Conservation (phyloP, 23 red algal species). For the Cyanidioschyzon merolae region DNA sequence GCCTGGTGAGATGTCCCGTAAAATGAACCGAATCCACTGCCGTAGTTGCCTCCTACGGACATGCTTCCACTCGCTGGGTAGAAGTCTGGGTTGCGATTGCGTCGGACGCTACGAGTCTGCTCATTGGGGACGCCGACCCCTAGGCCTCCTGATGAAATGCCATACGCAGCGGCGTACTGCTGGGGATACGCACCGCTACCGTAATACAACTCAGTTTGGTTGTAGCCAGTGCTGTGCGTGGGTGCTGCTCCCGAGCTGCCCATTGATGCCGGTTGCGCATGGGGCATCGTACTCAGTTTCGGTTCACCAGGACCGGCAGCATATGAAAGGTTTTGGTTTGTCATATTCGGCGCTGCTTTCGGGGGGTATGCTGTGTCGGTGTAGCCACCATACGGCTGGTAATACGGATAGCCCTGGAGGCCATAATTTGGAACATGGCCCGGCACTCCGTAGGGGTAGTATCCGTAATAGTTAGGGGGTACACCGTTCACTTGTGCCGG, state of each 20-base stretch:
- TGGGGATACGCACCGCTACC: background rate
- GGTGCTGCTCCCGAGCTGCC: background rate
- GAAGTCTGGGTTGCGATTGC: background rate
- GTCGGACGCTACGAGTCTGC: background rate
- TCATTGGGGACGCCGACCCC: background rate
- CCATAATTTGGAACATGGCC: background rate
- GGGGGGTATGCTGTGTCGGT: background rate
- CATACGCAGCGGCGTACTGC: constrained; percentile 8
- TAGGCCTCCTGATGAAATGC: background rate
- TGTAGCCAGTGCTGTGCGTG: background rate
- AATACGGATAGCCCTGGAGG: constrained; percentile 7
- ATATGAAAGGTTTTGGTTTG: background rate
- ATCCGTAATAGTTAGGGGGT: constrained; percentile 7
- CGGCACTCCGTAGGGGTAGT: constrained; percentile 5
- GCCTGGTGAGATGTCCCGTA: background rate
- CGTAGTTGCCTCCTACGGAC: background rate
- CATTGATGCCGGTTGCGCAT: background rate
- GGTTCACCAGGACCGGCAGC: background rate
- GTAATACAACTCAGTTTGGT: constrained; percentile 1
- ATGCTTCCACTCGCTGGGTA: background rate
- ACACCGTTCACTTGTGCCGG: background rate
- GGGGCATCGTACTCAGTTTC: background rate
- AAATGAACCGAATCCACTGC: background rate
- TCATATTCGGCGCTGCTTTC: background rate
- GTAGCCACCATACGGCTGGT: constrained; percentile 7